Evolutionary conservation across 1,139 yeast species (phyloP), one percentile per base, ranked within the genome.

Genomic region (Kodamaea plutei): DNA sequence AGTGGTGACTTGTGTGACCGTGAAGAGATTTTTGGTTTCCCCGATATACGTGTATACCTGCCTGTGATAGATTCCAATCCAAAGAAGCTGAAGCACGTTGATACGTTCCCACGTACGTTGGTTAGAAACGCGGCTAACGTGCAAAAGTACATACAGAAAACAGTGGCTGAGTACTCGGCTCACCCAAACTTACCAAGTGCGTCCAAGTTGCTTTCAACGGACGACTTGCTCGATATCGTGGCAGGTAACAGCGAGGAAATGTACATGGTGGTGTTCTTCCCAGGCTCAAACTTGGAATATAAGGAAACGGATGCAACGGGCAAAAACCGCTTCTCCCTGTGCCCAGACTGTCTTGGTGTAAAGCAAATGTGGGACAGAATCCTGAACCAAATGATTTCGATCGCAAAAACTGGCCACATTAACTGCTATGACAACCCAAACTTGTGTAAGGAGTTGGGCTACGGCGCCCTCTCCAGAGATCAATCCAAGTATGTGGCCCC

Each of bases 1-100:
- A 73, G 76, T 50, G 89, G 88, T 8, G 91, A 83, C 51, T 60
- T 83, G 31, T 83, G 93, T 54, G 67, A 61, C 10, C 58, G 76
- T 15, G 87, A 84, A 53, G 64, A 65, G 8, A 69, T 84, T 25
- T 50, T 40, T 12, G 64, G 61, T 19, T 83, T 69, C 45, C 94
- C 94, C 8, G 60, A 63, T 26, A 56, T 83, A 22, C 59, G 81
- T 36, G 56, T 83, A 7, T 83, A 82, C 51, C 73, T 76, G 1
- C 82, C 87, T 0, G 58, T 59, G 12, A 44, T 41, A 22, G 56
- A 58, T 26, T 34, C 38, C 61, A 47, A 46, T 6, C 64, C 64
- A 1, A 40, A 44, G 12, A 56, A 56, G 35, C 58, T 53, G 50
- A 64, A 60, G 29, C 58, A 59, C 20, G 73, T 63, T 4, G 65